Percentiles rank a stretch among this genome's conserved stretches.
Conservation (phyloP, 495 filamentous ascomycete species). For the Hypoxylon intermedium region DNA sequence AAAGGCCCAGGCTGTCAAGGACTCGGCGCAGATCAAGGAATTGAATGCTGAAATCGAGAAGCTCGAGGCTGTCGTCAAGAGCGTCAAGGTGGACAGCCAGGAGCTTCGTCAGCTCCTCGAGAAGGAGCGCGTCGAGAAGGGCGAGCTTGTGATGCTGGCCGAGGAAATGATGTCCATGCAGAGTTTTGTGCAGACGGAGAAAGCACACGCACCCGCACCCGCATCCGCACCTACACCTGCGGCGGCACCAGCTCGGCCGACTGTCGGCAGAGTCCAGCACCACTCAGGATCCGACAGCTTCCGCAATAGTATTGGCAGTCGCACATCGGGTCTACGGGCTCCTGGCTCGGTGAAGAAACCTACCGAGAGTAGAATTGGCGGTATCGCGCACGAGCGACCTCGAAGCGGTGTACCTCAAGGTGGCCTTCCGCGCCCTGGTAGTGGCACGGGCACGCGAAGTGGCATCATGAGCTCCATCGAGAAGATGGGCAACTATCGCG, state of each 20-base stretch:
- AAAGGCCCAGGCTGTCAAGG: conserved; percentile 57
- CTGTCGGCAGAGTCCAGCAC: conserved; percentile 19
- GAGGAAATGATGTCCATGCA: conserved; percentile 83
- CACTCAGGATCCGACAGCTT: conserved; percentile 23
- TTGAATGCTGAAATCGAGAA: conserved; percentile 73
- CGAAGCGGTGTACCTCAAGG: conserved; percentile 48
- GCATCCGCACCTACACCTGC: background rate
- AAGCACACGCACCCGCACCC: background rate
- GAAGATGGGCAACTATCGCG: conserved; percentile 65
- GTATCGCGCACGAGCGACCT: conserved; percentile 50
- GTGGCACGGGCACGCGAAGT: conserved; percentile 53
- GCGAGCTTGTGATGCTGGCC: conserved; percentile 87
- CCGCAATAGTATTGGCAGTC: conserved; percentile 36
- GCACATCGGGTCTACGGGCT: conserved; percentile 53
- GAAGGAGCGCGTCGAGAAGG: conserved; percentile 87
- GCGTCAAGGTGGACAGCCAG: conserved; percentile 69
- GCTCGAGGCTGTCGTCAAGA: conserved; percentile 70
- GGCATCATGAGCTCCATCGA: conserved; percentile 77
- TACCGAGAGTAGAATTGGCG: conserved; percentile 53
- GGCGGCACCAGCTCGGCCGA: conserved; percentile 15
- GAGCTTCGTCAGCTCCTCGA: conserved; percentile 70
- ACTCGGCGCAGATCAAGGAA: conserved; percentile 61
- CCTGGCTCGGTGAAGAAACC: conserved; percentile 47
- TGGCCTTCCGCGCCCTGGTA: conserved; percentile 53
- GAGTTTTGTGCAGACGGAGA: conserved; percentile 36